Base-by-base conservation (phyloP, 1,139 yeast species). In the Nakaseomyces sp. region DNA sequence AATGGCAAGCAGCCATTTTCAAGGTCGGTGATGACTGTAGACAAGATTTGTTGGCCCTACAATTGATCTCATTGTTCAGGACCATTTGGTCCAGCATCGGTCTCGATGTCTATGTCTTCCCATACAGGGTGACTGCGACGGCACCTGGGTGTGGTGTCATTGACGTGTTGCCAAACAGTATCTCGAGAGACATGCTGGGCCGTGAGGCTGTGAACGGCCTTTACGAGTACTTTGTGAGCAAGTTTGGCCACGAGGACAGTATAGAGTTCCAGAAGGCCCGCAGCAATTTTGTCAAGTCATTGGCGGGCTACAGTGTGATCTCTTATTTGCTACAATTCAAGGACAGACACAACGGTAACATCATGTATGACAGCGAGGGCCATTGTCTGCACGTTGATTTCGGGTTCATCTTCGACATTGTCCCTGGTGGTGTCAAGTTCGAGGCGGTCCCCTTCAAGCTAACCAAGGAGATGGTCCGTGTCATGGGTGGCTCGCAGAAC, bases 101-200 rank as follows among this genome's bases (percentile, higher is more conserved):
- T 1, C 71, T 93, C 49, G 97, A 91, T 62, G 74, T 91, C 41
- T 93, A 75, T 64, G 95, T 91, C 26, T 93, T 77, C 67, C 98
- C 99, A 1, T 76, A 93, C 65, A 72, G 97, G 52, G 98, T 93
- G 17, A 89, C 96, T 0, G 98, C 99, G 1, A 91, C 99, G 5
- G 96, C 96, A 1, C 97, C 98, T 1, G 98, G 99, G 1, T 88
- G 97, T 69, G 99, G 99, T 64, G 95, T 93, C 38, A 91, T 93
- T 68, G 99, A 93, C 62, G 98, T 93, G 31, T 73, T 93, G 52
- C 98, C 98, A 28, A 86, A 89, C 61, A 81, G 96, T 12, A 81
- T 88, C 22, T 86, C 96, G 39, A 80, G 99, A 68, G 99, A 93
- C 66, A 89, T 93, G 98, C 74, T 93, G 48, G 99, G 99, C 37